Evolutionary conservation across 352 stramenopile genomes (phyloP).

Genomic region (Pythium dissimile): DNA sequence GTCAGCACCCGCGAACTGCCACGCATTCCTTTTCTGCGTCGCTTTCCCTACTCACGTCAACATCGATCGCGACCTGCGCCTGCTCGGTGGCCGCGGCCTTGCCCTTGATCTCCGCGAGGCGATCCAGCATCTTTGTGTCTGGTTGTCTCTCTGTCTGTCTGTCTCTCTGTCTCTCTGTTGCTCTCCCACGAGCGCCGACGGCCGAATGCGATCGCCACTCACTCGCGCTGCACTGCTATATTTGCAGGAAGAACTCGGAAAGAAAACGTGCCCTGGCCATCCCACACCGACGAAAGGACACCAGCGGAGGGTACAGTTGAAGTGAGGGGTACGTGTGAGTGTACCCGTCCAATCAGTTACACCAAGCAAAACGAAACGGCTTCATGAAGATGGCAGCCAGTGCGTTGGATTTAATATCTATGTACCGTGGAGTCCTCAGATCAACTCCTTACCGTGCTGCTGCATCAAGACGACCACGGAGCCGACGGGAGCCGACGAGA

Average conservation of each 20-base stretch:
- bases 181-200: too few species aligned
- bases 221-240: not conserved
- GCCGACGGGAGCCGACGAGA: too few species aligned
- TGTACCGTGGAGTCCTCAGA: too few species aligned
- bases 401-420: too few species aligned
- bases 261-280: slow-evolving; percentile 2
- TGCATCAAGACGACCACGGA: too few species aligned
- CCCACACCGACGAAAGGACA: not conserved
- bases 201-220: not conserved
- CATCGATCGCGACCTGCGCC: slow-evolving; percentile 53
- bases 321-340: not conserved
- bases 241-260: slow-evolving; percentile 6
- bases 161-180: too few species aligned
- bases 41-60: slow-evolving; percentile 40
- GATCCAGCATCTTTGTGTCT: slow-evolving; percentile 50
- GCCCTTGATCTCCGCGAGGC: slow-evolving; percentile 71
- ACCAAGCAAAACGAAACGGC: too few species aligned
- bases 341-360: too few species aligned
- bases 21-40: not conserved
- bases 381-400: too few species aligned
- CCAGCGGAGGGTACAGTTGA: not conserved
- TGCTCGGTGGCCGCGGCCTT: slow-evolving; percentile 22
- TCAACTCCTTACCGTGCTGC: too few species aligned
- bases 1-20: too few species aligned
- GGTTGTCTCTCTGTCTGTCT: not conserved